Percentiles rank a stretch among this genome's conserved stretches.
These are phyloP conservation scores for Lipomyces japonicus DNA, from an alignment of 805 yeast species.

Conservation along the genomic window DNA sequence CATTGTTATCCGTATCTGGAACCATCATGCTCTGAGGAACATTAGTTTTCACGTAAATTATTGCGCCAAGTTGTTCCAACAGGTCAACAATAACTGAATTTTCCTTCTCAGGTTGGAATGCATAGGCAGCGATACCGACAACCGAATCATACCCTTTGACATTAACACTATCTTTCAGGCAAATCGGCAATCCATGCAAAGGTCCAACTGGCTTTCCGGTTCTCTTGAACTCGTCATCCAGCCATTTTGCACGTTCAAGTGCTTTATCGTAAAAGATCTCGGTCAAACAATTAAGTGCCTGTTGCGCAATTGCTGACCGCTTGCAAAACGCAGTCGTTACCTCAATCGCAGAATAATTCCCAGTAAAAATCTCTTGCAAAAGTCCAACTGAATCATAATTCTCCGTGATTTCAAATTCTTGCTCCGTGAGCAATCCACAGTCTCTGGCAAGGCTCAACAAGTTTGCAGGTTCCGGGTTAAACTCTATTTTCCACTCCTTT, in stretches of 20 bases:
- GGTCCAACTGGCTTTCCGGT: slow-evolving; percentile 50
- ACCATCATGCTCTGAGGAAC: slow-evolving; percentile 56
- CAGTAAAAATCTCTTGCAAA: slow-evolving; percentile 28
- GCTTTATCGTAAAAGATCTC: slow-evolving; percentile 57
- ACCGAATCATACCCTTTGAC: slow-evolving; percentile 53
- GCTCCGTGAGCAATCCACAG: slow-evolving; percentile 26
- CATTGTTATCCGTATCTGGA: slow-evolving; percentile 52
- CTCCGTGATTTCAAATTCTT: slow-evolving; percentile 33
- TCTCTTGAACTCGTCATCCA: slow-evolving; percentile 48
- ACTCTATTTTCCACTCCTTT: slow-evolving; percentile 42
- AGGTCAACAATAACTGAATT: slow-evolving; percentile 48
- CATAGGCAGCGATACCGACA: slow-evolving; percentile 29
- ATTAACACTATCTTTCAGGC: slow-evolving; percentile 61
- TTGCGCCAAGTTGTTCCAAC: slow-evolving; percentile 52
- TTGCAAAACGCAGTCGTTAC: slow-evolving; percentile 54
- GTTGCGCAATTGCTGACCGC: slow-evolving; percentile 57
- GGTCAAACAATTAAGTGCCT: slow-evolving; percentile 42
- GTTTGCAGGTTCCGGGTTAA: slow-evolving; percentile 14
- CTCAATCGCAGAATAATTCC: slow-evolving; percentile 43
- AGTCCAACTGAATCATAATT: slow-evolving; percentile 28
- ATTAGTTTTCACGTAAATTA: slow-evolving; percentile 58
- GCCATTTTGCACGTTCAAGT: slow-evolving; percentile 49
- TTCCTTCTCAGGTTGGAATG: slow-evolving; percentile 30
- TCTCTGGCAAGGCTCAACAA: slow-evolving; percentile 22
- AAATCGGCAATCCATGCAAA: slow-evolving; percentile 63